Evolutionary conservation across 208 protist genomes (phyloP).

Genomic region (Leptomonas seymouri): DNA sequence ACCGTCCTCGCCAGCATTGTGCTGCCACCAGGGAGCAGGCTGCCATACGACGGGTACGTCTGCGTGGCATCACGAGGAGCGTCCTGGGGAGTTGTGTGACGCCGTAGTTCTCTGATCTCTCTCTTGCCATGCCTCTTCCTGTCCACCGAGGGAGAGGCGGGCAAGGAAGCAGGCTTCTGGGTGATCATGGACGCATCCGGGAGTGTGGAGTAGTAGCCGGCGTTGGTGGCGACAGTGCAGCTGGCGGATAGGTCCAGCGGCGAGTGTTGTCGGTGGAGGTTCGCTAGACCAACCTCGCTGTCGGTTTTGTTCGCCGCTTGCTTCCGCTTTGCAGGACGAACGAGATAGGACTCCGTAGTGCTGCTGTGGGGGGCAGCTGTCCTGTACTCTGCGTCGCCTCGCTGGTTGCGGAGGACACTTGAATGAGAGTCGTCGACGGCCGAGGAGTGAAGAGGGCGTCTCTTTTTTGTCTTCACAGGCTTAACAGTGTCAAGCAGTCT

Average conservation of each 20-base stretch:
- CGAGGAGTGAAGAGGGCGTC: neutral
- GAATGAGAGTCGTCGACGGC: neutral
- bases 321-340: neutral
- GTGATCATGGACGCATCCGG: slow-evolving; percentile 21
- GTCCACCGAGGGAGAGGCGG: neutral
- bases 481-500: no score
- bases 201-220: slow-evolving; percentile 10
- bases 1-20: neutral
- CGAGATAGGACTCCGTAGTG: neutral
- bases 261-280: neutral
- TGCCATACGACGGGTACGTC: slow-evolving; percentile 3
- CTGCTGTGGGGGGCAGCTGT: neutral
- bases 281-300: neutral
- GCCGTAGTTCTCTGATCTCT: neutral
- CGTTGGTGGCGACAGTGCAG: neutral
- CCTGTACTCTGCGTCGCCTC: neutral
- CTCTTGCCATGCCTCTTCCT: neutral
- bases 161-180: slow-evolving; percentile 10
- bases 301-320: neutral
- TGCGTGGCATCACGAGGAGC: neutral
- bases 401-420: no score
- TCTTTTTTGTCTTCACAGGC: neutral
- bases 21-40: slow-evolving; percentile 4
- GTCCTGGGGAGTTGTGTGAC: neutral
- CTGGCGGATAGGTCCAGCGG: slow-evolving; percentile 9